phyloP scores from a whole-genome alignment of 2,329 filamentous ascomycete species.

The Stemphylium lycopersici region DNA sequence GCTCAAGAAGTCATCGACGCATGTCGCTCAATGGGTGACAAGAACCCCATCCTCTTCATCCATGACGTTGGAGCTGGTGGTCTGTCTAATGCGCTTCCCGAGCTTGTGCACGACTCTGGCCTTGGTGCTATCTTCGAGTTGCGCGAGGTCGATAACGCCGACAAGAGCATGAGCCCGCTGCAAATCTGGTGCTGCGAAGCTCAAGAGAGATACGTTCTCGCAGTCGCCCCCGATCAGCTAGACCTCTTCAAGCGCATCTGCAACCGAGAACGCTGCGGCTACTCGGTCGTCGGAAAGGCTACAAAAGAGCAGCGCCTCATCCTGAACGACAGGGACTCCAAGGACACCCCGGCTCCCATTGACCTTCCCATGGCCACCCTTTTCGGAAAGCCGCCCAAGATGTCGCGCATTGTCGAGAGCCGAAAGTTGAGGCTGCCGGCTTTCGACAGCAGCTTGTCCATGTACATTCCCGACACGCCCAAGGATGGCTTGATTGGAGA shows the following conservation, averaged over 20 bases:
- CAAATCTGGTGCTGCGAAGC: slow-evolving; percentile 99
- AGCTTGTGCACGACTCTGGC: slow-evolving; percentile 89
- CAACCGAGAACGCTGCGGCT: slow-evolving; percentile 86
- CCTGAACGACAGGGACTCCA: slow-evolving; percentile 80
- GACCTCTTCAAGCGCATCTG: slow-evolving; percentile 73
- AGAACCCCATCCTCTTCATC: slow-evolving; percentile 94
- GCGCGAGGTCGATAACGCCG: slow-evolving; percentile 89
- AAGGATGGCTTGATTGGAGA: slow-evolving; percentile 64
- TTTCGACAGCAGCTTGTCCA: slow-evolving; percentile 77
- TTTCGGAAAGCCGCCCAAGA: slow-evolving; percentile 85
- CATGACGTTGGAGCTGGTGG: slow-evolving; percentile 97
- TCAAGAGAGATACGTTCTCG: slow-evolving; percentile 93
- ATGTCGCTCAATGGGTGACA: slow-evolving; percentile 79
- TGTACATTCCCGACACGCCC: slow-evolving; percentile 65
- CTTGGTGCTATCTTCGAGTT: slow-evolving; percentile 91
- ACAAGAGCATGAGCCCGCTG: slow-evolving; percentile 89
- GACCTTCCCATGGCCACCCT: slow-evolving; percentile 87
- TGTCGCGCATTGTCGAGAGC: slow-evolving; percentile 75
- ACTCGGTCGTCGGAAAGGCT: slow-evolving; percentile 86
- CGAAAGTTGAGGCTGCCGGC: slow-evolving; percentile 69
- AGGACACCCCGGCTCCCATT: slow-evolving; percentile 76
- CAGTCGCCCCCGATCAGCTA: slow-evolving; percentile 80
- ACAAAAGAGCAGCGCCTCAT: slow-evolving; percentile 75
- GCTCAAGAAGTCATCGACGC: slow-evolving; percentile 98
- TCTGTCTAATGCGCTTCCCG: slow-evolving; percentile 81